phyloP scores from a whole-genome alignment of 2,329 filamentous ascomycete genomes.

The Stromatinia cepivora region DNA sequence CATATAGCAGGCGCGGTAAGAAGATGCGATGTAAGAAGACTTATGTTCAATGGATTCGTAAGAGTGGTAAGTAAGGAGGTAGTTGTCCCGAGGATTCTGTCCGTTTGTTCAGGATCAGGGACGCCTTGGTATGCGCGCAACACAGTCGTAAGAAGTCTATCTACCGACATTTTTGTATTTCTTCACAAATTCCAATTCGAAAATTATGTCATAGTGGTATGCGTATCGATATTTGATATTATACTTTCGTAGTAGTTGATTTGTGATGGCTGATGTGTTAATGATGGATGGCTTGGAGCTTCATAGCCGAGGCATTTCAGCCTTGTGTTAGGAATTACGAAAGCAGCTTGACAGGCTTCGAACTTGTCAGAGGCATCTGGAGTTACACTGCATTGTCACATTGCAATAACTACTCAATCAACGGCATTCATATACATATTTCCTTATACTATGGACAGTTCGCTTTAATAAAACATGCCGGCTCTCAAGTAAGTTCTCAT shows the following conservation, averaged over 20 bases:
- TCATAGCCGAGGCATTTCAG: constrained; percentile 16
- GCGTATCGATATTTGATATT: not conserved
- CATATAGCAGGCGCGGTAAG: constrained; percentile 61
- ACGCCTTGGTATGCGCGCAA: constrained; percentile 39
- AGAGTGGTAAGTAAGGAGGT: constrained; percentile 57
- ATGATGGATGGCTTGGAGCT: not conserved
- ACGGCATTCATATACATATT: not conserved
- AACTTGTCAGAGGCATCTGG: no score
- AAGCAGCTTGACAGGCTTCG: not conserved
- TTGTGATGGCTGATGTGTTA: constrained; percentile 7
- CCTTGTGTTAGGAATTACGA: not conserved
- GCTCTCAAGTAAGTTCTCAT: constrained; percentile 30
- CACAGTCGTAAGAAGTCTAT: constrained; percentile 41
- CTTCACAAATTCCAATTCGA: not conserved
- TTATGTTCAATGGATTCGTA: constrained; percentile 59
- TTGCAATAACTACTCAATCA: not conserved
- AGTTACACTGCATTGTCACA: constrained; percentile 15
- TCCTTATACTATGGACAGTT: not conserved
- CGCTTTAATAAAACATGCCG: constrained; percentile 24
- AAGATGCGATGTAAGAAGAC: constrained; percentile 57
- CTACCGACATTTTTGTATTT: constrained; percentile 34
- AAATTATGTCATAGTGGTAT: not conserved
- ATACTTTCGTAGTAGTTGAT: not conserved
- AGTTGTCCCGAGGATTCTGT: constrained; percentile 50
- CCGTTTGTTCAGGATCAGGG: constrained; percentile 34